phyloP scores from a whole-genome alignment of 495 filamentous ascomycete species.

The Tuber umbilicatum region DNA sequence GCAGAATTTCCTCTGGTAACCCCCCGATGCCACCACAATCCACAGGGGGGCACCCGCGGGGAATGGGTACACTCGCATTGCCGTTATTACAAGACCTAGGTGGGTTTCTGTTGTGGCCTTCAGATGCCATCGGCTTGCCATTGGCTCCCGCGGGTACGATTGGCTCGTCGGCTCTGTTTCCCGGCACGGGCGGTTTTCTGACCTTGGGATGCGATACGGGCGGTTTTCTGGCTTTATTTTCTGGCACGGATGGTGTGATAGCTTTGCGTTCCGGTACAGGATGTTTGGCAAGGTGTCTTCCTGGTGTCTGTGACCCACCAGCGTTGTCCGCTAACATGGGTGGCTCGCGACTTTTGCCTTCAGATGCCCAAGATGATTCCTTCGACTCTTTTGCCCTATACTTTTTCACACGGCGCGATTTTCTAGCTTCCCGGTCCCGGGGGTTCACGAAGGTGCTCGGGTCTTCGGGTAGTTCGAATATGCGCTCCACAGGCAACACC shows the following conservation, averaged over 20 bases:
- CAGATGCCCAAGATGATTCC: neutral
- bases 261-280: neutral
- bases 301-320: neutral
- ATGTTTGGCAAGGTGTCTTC: neutral
- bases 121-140: neutral
- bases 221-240: neutral
- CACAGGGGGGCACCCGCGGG: neutral
- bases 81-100: neutral
- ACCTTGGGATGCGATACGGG: neutral
- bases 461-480: neutral
- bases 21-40: constrained; percentile 13
- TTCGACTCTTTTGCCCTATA: neutral
- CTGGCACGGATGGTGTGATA: neutral
- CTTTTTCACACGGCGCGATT: neutral
- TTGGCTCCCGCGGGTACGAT: neutral
- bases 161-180: neutral
- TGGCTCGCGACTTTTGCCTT: neutral
- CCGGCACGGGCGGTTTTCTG: neutral
- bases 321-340: neutral
- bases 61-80: neutral
- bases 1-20: constrained; percentile 15
- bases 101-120: neutral
- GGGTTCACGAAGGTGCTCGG: neutral
- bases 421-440: neutral
- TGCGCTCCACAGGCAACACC: neutral